Conservation (phyloP, 306 rosid genomes). For the Gleditsia sinensis region DNA sequence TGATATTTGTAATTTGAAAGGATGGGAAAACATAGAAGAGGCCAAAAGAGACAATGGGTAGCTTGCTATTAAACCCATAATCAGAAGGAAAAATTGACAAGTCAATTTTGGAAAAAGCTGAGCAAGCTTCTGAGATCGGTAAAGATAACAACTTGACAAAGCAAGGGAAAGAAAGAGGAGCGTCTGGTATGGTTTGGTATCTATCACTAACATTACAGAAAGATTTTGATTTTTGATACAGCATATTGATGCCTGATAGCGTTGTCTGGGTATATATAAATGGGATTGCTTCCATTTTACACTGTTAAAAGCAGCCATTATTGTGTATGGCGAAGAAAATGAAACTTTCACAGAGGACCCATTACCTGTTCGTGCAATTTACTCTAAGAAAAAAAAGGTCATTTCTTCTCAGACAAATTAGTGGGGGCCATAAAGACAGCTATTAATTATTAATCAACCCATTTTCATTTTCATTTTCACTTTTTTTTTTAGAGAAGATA, state of each 20-base stretch:
- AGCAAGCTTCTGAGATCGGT: background rate
- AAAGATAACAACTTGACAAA: slow-evolving; percentile 32
- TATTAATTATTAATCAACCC: background rate
- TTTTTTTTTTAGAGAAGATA: no score
- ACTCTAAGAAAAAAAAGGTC: slow-evolving; percentile 16
- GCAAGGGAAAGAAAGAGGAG: slow-evolving; percentile 36
- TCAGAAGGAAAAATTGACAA: slow-evolving; percentile 25
- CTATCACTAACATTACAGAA: slow-evolving; percentile 13
- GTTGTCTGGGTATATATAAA: slow-evolving; percentile 40
- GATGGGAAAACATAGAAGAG: slow-evolving; percentile 15
- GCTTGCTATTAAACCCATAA: slow-evolving; percentile 8
- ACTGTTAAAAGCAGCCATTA: slow-evolving; percentile 24
- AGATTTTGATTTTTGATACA: slow-evolving; percentile 35
- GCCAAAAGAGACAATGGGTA: slow-evolving; percentile 48
- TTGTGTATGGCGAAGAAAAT: slow-evolving; percentile 35
- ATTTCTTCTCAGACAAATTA: background rate
- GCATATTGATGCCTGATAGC: slow-evolving; percentile 33
- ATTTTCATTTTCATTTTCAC: no score
- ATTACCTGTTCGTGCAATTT: slow-evolving; percentile 30
- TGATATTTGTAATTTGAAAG: slow-evolving; percentile 30
- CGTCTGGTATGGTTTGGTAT: slow-evolving; percentile 34
- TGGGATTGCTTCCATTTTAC: slow-evolving; percentile 32
- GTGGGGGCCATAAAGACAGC: background rate
- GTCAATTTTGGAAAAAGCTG: slow-evolving; percentile 17
- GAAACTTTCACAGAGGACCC: slow-evolving; percentile 30